Percentiles rank a stretch among this genome's conserved stretches.
Evolutionary conservation across 768 basidiomycete genomes (phyloP).

Genomic region (Phaeolepiota aurea): DNA sequence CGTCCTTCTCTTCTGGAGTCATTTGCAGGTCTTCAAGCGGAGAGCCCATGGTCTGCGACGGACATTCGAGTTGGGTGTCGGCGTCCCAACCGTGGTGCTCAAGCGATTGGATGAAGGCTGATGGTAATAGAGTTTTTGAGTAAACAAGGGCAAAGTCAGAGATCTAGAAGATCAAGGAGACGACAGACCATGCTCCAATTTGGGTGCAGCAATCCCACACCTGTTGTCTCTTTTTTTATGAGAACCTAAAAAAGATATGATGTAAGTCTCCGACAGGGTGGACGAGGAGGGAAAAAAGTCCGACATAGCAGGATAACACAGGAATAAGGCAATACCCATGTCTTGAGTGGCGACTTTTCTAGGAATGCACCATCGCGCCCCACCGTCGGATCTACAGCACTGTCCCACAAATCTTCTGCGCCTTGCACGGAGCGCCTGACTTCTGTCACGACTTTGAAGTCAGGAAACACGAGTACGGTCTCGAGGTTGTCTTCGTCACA

Average conservation of each 20-base stretch:
- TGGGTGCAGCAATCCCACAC: constrained; percentile 81
- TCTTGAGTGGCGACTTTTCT: constrained; percentile 42
- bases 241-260: constrained; percentile 51
- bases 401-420: constrained; percentile 62
- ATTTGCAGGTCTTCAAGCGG: constrained; percentile 56
- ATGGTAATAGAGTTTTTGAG: constrained; percentile 9
- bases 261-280: constrained; percentile 7
- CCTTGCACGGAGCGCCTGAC: constrained; percentile 57
- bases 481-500: constrained; percentile 57
- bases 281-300: constrained; percentile 16
- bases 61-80: constrained; percentile 65
- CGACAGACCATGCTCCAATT: constrained; percentile 63
- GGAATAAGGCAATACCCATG: constrained; percentile 83
- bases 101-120: constrained; percentile 58
- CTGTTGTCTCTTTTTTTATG: constrained; percentile 91
- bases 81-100: constrained; percentile 67
- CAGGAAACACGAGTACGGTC: constrained; percentile 85
- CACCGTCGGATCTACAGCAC: constrained; percentile 51
- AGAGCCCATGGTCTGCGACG: constrained; percentile 33
- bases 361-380: constrained; percentile 35
- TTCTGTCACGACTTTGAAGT: constrained; percentile 77
- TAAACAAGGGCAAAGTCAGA: constrained; percentile 5
- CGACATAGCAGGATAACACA: constrained; percentile 86
- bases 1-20: constrained; percentile 44
- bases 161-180: constrained; percentile 1